phyloP scores from a whole-genome alignment of 148 eudicot species.

The Gaultheria prostrata region DNA sequence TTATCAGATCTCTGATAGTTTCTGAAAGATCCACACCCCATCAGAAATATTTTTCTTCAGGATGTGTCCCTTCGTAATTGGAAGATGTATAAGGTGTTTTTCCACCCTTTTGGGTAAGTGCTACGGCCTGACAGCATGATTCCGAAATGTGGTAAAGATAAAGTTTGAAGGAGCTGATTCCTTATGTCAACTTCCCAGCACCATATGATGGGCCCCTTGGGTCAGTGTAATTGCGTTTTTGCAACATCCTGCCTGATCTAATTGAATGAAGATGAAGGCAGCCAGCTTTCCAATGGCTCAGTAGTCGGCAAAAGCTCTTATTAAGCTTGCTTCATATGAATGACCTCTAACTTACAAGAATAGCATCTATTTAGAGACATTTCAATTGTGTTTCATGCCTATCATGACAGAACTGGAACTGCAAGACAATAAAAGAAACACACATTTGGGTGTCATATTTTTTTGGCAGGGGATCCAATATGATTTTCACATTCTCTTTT shows the following conservation, averaged over 20 bases:
- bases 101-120: not conserved
- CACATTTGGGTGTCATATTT: not conserved
- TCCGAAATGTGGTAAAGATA: not conserved
- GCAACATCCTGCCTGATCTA: not conserved
- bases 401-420: not conserved
- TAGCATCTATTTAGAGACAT: not conserved
- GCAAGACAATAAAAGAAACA: not conserved
- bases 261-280: not conserved
- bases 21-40: not conserved
- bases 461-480: not conserved
- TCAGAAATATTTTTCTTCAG: not conserved
- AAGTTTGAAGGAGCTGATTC: not conserved
- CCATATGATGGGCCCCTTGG: not conserved
- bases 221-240: not conserved
- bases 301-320: not conserved
- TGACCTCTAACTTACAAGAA: not conserved
- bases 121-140: not conserved
- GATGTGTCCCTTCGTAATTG: not conserved
- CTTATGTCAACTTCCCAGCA: not conserved
- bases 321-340: not conserved
- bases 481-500: not conserved
- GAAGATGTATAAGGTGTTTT: not conserved
- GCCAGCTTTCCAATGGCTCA: not conserved
- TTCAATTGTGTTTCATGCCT: not conserved
- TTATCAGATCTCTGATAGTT: not conserved